Evolutionary conservation across 768 basidiomycete species (phyloP).

Genomic region (Boletus tylopilopsis): DNA sequence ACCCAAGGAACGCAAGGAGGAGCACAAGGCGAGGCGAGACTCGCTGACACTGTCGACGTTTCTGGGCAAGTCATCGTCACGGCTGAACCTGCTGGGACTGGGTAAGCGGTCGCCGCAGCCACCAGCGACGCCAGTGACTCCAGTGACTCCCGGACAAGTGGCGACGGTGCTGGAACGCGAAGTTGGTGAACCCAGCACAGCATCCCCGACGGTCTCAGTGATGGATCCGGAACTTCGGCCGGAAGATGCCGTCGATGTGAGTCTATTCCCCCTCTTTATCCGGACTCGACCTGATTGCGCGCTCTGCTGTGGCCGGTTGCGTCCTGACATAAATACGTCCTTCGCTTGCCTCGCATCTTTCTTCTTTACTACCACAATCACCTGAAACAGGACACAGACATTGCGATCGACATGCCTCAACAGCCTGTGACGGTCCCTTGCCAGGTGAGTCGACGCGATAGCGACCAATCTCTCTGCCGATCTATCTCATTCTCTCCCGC

Average conservation of each 20-base stretch:
- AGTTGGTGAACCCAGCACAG: slow-evolving; percentile 13
- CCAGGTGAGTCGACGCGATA: slow-evolving; percentile 33
- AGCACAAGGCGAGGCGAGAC: slow-evolving; percentile 19
- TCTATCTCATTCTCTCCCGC: neutral
- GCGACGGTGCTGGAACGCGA: slow-evolving; percentile 2
- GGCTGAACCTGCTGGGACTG: slow-evolving; percentile 27
- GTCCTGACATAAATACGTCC: slow-evolving; percentile 17
- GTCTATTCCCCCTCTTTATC: neutral
- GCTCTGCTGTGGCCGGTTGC: slow-evolving; percentile 12
- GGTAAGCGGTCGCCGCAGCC: slow-evolving; percentile 30
- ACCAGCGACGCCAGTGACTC: slow-evolving; percentile 26
- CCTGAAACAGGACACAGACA: slow-evolving; percentile 15
- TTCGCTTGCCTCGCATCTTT: slow-evolving; percentile 5
- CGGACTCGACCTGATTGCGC: slow-evolving; percentile 8
- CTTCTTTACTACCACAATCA: slow-evolving; percentile 4
- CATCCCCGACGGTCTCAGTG: slow-evolving; percentile 23
- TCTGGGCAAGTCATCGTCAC: slow-evolving; percentile 25
- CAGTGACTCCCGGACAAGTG: too few relatives aligned
- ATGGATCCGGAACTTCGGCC: slow-evolving; percentile 23
- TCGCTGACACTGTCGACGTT: slow-evolving; percentile 23
- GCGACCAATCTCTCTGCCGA: neutral
- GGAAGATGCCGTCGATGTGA: slow-evolving; percentile 22
- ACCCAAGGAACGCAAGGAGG: slow-evolving; percentile 20
- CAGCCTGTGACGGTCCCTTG: slow-evolving; percentile 41
- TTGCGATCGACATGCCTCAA: slow-evolving; percentile 25